Evolutionary conservation across 2,329 filamentous ascomycete genomes (phyloP).

Genomic region (Aspergillus felis): DNA sequence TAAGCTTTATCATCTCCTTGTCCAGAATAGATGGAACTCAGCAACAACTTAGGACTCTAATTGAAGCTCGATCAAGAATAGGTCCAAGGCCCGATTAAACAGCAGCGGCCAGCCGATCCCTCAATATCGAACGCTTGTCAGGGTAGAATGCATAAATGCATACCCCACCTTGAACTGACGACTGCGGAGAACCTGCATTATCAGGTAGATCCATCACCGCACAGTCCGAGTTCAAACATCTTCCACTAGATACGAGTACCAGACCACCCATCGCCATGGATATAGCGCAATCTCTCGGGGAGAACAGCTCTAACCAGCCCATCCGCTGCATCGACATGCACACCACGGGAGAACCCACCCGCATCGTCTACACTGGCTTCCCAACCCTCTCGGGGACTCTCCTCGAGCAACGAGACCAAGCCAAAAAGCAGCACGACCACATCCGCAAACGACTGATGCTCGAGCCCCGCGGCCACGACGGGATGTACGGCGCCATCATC

Average conservation of each 20-base stretch:
- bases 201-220: neutral
- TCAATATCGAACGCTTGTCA: too few relatives aligned
- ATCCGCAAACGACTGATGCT: conserved; percentile 42
- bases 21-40: too few relatives aligned
- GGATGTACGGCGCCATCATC: conserved; percentile 52
- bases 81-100: too few relatives aligned
- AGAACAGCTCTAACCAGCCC: conserved; percentile 1
- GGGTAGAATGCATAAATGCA: too few relatives aligned
- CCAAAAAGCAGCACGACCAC: conserved; percentile 36
- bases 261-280: conserved; percentile 8
- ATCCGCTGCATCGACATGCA: conserved; percentile 43
- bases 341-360: conserved; percentile 48
- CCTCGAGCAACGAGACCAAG: conserved; percentile 38
- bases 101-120: too few relatives aligned
- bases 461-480: conserved; percentile 48
- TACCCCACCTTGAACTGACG: too few relatives aligned
- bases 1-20: too few relatives aligned
- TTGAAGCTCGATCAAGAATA: too few relatives aligned
- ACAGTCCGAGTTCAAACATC: neutral
- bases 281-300: conserved; percentile 8
- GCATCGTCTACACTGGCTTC: conserved; percentile 44
- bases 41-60: too few relatives aligned
- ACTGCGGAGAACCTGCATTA: neutral
- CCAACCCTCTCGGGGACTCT: conserved; percentile 39
- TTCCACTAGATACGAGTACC: neutral